Base-by-base conservation (phyloP, 2,329 filamentous ascomycete species). In the Colletotrichum lupini region DNA sequence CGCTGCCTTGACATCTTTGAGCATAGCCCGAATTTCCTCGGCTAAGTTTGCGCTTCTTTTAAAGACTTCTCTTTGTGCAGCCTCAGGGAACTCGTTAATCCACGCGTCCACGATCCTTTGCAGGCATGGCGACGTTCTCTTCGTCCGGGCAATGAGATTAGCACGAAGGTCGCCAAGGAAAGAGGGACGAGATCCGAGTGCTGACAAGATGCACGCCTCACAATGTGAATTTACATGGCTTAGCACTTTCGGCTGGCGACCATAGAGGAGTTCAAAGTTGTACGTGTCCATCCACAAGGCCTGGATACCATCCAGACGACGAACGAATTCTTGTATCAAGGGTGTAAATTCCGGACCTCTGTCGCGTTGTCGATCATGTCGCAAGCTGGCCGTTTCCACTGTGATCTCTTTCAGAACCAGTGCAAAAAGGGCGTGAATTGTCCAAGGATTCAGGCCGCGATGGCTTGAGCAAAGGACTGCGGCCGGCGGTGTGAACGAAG, bases 141-240 rank as follows among this genome's bases (percentile, higher is more conserved):
- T 78, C 26, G 75, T 75, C 42, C 88, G 83, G 37, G 84, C 83
- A 11, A 84, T 32, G 67, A 89, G 76, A 53, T 82, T 79, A 3
- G 86, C 84, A 32, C 85, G 79, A 37, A 91, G 76, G 75, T 88
- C 87, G 6, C 81, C 77, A 2, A 91, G 78, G 1, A 84, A 75
- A 19, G 81, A 77, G 5, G 77, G 78, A 37, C 83, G 81, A 0
- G 85, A 85, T 2, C 88, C 88, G 0, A 91, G 77, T 3, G 82
- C 81, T 1, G 86, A 83, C 14, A 91, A 78, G 32, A 88, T 85
- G 74, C 89, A 91, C 1, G 87, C 88, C 76, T 89, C 85, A 74
- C 89, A 91, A 16, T 81, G 79, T 7, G 78, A 81, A 35, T 74
- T 68, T 4, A 86, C 78, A 12, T 74, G 61, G 7, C 74, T 76